Evolutionary conservation across 2,329 filamentous ascomycete genomes (phyloP).

Genomic region (Fusarium agapanthi): DNA sequence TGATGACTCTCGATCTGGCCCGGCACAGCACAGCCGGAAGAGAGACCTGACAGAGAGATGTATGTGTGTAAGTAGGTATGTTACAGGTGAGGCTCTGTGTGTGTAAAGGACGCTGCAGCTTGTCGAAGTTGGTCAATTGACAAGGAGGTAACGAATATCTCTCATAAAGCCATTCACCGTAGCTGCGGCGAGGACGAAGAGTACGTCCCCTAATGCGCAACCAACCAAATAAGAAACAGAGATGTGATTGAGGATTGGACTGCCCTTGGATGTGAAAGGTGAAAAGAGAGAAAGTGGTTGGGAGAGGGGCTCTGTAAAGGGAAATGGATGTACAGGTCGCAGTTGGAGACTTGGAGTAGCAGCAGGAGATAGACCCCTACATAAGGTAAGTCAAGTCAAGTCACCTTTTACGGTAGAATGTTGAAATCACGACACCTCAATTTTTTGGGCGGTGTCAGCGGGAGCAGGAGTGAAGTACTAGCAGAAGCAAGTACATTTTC

Average conservation of each 20-base stretch:
- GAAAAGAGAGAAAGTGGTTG: slow-evolving; percentile 32
- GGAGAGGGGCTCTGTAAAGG: slow-evolving; percentile 33
- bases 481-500: neutral
- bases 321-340: slow-evolving; percentile 14
- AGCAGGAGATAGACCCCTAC: slow-evolving; percentile 21
- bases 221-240: slow-evolving; percentile 19
- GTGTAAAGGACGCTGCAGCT: slow-evolving; percentile 4
- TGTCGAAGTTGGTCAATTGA: slow-evolving; percentile 22
- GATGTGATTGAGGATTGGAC: slow-evolving; percentile 22
- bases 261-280: slow-evolving; percentile 7
- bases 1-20: neutral
- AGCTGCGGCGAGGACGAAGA: slow-evolving; percentile 19
- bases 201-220: slow-evolving; percentile 21
- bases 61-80: neutral
- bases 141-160: slow-evolving; percentile 5
- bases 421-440: slow-evolving; percentile 23
- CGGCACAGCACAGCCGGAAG: neutral
- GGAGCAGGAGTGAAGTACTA: neutral
- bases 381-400: slow-evolving; percentile 4
- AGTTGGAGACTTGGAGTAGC: slow-evolving; percentile 3
- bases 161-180: slow-evolving; percentile 32
- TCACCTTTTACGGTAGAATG: neutral
- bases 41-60: neutral
- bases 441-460: slow-evolving; percentile 10
- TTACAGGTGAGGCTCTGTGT: slow-evolving; percentile 22